Evolutionary conservation across 148 eudicot genomes (phyloP).

Genomic region (Oxyria digyna): DNA sequence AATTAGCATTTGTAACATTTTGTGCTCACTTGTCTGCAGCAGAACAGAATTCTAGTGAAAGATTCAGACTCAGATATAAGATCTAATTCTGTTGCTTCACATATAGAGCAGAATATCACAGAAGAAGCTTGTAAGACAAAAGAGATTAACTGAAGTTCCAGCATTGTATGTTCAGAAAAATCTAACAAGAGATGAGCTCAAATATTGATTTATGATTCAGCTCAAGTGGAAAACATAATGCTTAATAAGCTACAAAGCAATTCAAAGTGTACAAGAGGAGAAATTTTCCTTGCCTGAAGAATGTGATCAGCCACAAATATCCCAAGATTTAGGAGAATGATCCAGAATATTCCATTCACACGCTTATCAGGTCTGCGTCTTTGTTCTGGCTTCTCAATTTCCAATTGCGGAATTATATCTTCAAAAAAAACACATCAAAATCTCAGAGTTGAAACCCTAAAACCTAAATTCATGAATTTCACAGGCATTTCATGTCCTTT

Average conservation of each 20-base stretch:
- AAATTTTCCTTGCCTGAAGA: conserved; percentile 50
- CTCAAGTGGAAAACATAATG: neutral
- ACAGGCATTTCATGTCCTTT: neutral
- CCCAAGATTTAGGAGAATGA: conserved; percentile 83
- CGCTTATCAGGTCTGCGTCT: conserved; percentile 58
- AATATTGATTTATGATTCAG: neutral
- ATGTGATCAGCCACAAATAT: conserved; percentile 75
- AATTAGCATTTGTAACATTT: neutral
- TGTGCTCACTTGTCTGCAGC: neutral
- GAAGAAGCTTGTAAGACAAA: neutral
- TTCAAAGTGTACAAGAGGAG: neutral
- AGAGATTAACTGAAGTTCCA: neutral
- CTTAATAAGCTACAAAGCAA: neutral
- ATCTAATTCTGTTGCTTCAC: neutral
- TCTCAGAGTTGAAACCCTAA: neutral
- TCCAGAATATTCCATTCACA: conserved; percentile 86
- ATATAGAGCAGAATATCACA: neutral
- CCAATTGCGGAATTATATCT: conserved; percentile 83
- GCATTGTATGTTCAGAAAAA: too few species aligned
- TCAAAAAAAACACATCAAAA: conserved; percentile 17
- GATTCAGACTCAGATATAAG: too few species aligned
- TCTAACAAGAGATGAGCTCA: neutral
- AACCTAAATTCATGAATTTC: neutral
- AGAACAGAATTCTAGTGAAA: too few species aligned
- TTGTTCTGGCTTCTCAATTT: conserved; percentile 49